Evolutionary conservation across 805 yeast species (phyloP), one percentile per base, ranked within the genome.

Genomic region (Ogataea minuta): DNA sequence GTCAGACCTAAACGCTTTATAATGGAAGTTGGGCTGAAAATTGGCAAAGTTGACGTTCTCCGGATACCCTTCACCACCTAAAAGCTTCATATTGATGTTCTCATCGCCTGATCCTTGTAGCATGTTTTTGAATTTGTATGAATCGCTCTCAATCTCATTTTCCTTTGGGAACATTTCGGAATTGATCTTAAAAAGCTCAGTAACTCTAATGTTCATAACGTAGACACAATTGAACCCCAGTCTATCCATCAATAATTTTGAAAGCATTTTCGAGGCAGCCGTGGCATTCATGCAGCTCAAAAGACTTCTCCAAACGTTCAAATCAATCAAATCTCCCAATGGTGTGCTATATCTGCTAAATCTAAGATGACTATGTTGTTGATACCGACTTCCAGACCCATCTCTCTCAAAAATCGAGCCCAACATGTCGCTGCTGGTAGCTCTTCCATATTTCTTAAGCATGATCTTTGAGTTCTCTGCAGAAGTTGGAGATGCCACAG

Each of bases 361-460:
- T 41, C 72, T 60, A 38, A 76, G 67, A 41, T 64, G 69, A 32
- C 65, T 64, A 47, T 73, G 73, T 39, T 68, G 79, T 3, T 68
- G 63, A 48, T 78, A 79, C n/a, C 80, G 73, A 11, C 72, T 71
- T 11, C 84, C 85, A 5, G 83, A 75, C 0, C 84, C 84, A 59
- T 79, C 84, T 44, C 71, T 72, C 48, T 79, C 85, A 55, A 75
- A 78, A 1, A 77, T 71, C 2, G 76, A 64, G n/a, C 52, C 46
- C 23, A 34, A 9, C 48, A 47, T 19, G 44, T 48, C 63, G 54
- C 58, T 36, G 40, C 76, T 63, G 1, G 84, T 79, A 5, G 84
- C 82, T 57, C 84, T 66, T 0, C 84, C 85, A 39, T 74, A 64
- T 25, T 67, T 62, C 39, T 62, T 67, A n/a, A 62, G 41, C 37